phyloP scores from a whole-genome alignment of 2,329 filamentous ascomycete species.

The Leptographium radiaticola region DNA sequence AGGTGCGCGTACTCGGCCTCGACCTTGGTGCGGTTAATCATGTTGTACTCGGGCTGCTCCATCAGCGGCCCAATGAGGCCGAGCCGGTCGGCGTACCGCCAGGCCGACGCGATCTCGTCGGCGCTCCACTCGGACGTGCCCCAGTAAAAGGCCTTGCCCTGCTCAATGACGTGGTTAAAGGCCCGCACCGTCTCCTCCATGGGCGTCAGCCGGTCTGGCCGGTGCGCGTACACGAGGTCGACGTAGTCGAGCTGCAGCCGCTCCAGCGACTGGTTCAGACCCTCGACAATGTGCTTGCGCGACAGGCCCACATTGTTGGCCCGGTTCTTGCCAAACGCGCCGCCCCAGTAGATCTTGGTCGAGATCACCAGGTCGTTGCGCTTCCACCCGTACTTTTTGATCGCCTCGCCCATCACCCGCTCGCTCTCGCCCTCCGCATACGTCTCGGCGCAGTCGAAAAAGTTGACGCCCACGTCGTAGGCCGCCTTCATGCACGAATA shows the following conservation, averaged over 20 bases:
- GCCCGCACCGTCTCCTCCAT: constrained; percentile 50
- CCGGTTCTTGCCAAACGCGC: constrained; percentile 42
- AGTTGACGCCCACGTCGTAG: constrained; percentile 49
- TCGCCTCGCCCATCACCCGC: constrained; percentile 36
- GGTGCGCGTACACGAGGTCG: constrained; percentile 50
- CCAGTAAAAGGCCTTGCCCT: constrained; percentile 60
- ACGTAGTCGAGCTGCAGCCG: constrained; percentile 53
- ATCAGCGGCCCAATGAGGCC: constrained; percentile 49
- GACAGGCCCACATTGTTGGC: constrained; percentile 37
- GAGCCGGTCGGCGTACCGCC: constrained; percentile 44
- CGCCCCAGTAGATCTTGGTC: constrained; percentile 54
- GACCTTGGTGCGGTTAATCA: constrained; percentile 32
- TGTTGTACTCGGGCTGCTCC: constrained; percentile 58
- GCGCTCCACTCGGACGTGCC: constrained; percentile 59
- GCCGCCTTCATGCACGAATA: constrained; percentile 51
- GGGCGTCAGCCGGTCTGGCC: constrained; percentile 42
- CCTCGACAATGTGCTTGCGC: constrained; percentile 41
- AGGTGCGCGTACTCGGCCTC: constrained; percentile 38
- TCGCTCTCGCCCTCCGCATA: constrained; percentile 36
- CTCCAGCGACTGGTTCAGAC: constrained; percentile 41
- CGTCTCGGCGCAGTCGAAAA: constrained; percentile 50
- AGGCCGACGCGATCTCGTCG: constrained; percentile 52
- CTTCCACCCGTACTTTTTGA: constrained; percentile 39
- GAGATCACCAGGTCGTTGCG: constrained; percentile 40
- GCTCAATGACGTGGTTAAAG: constrained; percentile 38